Conservation (phyloP, 2,329 filamentous ascomycete species). For the Xylaria sp. region DNA sequence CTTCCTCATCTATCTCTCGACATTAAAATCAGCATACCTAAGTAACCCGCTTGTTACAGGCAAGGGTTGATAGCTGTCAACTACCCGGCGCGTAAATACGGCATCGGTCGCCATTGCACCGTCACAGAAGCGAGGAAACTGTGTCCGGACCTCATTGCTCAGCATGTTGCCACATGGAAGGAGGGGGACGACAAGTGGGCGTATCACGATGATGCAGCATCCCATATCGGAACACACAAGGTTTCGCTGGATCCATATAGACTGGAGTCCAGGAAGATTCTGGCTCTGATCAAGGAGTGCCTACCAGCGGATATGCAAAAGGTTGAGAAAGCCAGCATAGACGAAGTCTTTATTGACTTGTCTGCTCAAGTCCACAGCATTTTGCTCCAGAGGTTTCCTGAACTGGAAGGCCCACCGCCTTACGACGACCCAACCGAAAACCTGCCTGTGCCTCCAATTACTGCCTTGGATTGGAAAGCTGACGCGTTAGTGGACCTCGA, state of each 20-base stretch:
- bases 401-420: constrained; percentile 61
- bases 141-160: constrained; percentile 76
- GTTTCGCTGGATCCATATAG: constrained; percentile 92
- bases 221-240: constrained; percentile 81
- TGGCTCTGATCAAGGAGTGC: constrained; percentile 69
- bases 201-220: constrained; percentile 75
- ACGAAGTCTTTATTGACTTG: constrained; percentile 92
- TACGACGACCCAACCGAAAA: constrained; percentile 67
- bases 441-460: constrained; percentile 63
- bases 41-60: constrained; percentile 39
- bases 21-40: background rate
- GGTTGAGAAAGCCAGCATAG: constrained; percentile 90
- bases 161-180: constrained; percentile 93
- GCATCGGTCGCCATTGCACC: constrained; percentile 73
- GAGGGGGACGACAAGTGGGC: constrained; percentile 90
- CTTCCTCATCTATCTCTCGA: background rate
- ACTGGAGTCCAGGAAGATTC: constrained; percentile 74
- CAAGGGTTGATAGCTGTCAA: constrained; percentile 94
- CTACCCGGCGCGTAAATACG: constrained; percentile 79
- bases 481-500: constrained; percentile 80
- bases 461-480: constrained; percentile 74
- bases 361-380: constrained; percentile 75
- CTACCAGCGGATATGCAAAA: constrained; percentile 62
- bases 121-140: constrained; percentile 77
- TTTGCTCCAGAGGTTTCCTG: constrained; percentile 70